Percentiles rank a stretch among this genome's conserved stretches.
Conservation (phyloP, 139 green algal genomes). For the Chlorella sp. region DNA sequence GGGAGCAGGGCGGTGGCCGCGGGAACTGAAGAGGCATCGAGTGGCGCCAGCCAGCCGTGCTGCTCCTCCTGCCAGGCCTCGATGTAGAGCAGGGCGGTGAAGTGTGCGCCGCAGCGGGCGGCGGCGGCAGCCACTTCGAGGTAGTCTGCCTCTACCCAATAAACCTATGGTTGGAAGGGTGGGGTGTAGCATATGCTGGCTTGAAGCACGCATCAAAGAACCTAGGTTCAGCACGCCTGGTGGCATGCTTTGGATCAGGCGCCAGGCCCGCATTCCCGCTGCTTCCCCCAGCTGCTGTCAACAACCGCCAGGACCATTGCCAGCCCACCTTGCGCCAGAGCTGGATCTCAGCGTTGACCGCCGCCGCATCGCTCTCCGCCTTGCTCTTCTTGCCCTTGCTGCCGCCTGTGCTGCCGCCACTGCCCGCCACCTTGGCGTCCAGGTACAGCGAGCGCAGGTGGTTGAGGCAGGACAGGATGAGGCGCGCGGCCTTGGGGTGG, state of each 20-base stretch:
- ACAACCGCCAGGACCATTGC: not conserved
- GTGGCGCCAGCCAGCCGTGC: constrained; percentile 45
- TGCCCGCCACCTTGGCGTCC: constrained; percentile 30
- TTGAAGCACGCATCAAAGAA: not conserved
- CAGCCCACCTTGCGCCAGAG: constrained; percentile 22
- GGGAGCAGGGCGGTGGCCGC: not conserved
- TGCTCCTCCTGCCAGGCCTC: constrained; percentile 74
- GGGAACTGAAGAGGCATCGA: not conserved
- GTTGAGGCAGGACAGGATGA: constrained; percentile 66
- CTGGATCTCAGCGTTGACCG: not conserved
- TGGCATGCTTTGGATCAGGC: no score
- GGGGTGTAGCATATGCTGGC: no score
- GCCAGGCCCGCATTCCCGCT: no score
- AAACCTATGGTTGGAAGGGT: constrained; percentile 54
- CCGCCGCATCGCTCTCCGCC: not conserved
- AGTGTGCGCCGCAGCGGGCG: constrained; percentile 56
- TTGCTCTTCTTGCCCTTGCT: constrained; percentile 8
- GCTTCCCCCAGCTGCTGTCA: no score
- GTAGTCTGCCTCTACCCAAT: constrained; percentile 83
- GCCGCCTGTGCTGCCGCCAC: not conserved
- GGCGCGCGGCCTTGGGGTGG: constrained; percentile 49
- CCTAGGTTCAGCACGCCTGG: no score
- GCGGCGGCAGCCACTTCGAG: constrained; percentile 68
- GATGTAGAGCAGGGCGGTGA: constrained; percentile 81
- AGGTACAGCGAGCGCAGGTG: constrained; percentile 52